Evolutionary conservation across 140 eudicot species (phyloP), one percentile per base, ranked within the genome.

Genomic region (Stevia rebaudiana): DNA sequence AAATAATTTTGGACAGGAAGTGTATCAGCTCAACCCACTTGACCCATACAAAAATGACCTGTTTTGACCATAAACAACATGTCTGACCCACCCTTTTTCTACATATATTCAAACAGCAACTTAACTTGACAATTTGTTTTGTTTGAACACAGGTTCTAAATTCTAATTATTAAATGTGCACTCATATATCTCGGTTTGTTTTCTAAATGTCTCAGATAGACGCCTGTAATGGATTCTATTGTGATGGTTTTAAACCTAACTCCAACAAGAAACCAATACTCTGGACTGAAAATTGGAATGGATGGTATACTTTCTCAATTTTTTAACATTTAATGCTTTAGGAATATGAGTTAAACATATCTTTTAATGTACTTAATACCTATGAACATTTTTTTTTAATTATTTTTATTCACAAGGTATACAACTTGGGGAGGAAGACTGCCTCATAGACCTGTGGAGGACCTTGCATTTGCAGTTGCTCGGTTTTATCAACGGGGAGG

Each of bases 261-360:
- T 85, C 98, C 67, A 65, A 81, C 67, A 92, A 79, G 65, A 92
- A 92, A 63, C 98, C 98, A 39, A 66, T 58, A 17, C 40, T 92
- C 50, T 92, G 98, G 98, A 92, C 98, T 15, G 98, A 92, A 73
- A 82, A 92, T 50, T 92, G 98, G 98, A 94, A 79, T 79, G 96
- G 96, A 81, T 85, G 98, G 98, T 92, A 88, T 55, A 30, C n/a
- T 35, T 48, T 39, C 9, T 74, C 25, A 42, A 63, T 25, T 46
- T 72, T 47, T 55, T 52, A 54, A 67, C 44, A 66, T 54, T 8
- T 66, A 22, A 44, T 7, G 21, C 52, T 13, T 16, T 23, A 23
- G 41, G 51, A 23, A 48, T 70, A 21, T 58, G 47, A 56, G 18
- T 55, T 42, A 12, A 16, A 4, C 13, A 22, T 18, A 23, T 18